Evolutionary conservation across 2,329 filamentous ascomycete species (phyloP).

Genomic region (Thermothelomyces thermophilus): DNA sequence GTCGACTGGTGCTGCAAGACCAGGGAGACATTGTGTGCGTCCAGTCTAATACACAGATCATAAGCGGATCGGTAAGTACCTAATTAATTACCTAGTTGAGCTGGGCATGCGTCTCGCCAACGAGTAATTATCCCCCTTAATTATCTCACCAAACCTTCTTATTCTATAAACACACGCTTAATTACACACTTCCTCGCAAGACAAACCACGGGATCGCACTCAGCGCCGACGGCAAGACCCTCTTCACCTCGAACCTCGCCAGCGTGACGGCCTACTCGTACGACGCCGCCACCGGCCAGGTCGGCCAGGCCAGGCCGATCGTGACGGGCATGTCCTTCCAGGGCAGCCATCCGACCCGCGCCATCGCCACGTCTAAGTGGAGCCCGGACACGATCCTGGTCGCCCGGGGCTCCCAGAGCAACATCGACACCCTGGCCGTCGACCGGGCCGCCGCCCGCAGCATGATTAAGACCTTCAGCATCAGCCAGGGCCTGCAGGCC

Average conservation of each 20-base stretch:
- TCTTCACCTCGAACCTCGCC: slow-evolving; percentile 36
- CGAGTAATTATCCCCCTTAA: neutral
- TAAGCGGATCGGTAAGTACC: slow-evolving; percentile 15
- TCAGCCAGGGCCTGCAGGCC: slow-evolving; percentile 33
- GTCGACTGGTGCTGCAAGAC: slow-evolving; percentile 17
- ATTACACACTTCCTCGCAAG: too few species aligned
- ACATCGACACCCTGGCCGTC: slow-evolving; percentile 43
- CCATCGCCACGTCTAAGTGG: slow-evolving; percentile 41
- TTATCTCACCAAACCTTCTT: neutral
- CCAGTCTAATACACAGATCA: slow-evolving; percentile 14
- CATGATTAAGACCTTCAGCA: slow-evolving; percentile 50
- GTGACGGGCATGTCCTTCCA: slow-evolving; percentile 41
- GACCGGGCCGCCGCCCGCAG: slow-evolving; percentile 41
- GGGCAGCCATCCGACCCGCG: slow-evolving; percentile 46
- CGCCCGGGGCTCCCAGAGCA: slow-evolving; percentile 44
- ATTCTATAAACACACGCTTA: neutral
- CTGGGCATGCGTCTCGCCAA: too few species aligned
- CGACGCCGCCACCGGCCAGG: slow-evolving; percentile 36
- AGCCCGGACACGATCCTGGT: slow-evolving; percentile 45
- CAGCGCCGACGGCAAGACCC: slow-evolving; percentile 27
- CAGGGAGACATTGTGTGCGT: slow-evolving; percentile 18
- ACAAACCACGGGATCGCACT: slow-evolving; percentile 30
- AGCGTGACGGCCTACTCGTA: slow-evolving; percentile 47
- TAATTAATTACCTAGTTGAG: neutral
- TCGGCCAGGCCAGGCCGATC: slow-evolving; percentile 35